These are phyloP conservation scores for Osmozyma mogii DNA, from an alignment of 805 yeast genomes.

Conservation along the genomic window DNA sequence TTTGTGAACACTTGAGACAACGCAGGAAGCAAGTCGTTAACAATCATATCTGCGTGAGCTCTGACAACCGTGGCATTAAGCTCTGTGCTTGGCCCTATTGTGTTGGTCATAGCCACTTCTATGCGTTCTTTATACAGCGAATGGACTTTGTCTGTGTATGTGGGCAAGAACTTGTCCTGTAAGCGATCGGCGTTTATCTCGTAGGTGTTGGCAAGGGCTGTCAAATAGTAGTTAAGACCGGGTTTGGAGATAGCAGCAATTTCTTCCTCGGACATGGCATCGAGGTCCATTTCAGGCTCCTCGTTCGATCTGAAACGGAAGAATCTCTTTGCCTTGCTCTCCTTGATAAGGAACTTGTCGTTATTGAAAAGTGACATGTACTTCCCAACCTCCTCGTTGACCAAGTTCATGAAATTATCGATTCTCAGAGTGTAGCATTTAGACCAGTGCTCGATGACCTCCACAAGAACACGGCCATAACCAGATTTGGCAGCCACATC, in stretches of 20 bases:
- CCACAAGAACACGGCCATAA: slow-evolving; percentile 69
- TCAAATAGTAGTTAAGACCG: slow-evolving; percentile 72
- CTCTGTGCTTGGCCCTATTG: slow-evolving; percentile 60
- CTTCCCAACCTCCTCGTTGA: slow-evolving; percentile 37
- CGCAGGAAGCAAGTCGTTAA: slow-evolving; percentile 63
- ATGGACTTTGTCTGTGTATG: slow-evolving; percentile 53
- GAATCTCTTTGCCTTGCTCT: slow-evolving; percentile 34
- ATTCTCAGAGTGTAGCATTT: slow-evolving; percentile 54
- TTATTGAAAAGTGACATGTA: slow-evolving; percentile 36
- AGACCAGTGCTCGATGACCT: slow-evolving; percentile 69
- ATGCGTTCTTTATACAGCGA: slow-evolving; percentile 29
- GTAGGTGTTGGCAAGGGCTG: slow-evolving; percentile 82
- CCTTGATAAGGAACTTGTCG: slow-evolving; percentile 32
- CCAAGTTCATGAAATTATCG: slow-evolving; percentile 47
- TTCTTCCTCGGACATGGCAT: slow-evolving; percentile 33
- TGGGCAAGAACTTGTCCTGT: slow-evolving; percentile 57
- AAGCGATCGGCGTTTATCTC: slow-evolving; percentile 65
- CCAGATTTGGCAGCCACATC: slow-evolving; percentile 83
- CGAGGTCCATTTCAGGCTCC: slow-evolving; percentile 20
- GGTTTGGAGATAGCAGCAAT: slow-evolving; percentile 37
- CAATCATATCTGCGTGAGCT: slow-evolving; percentile 56
- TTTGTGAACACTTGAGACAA: slow-evolving; percentile 57
- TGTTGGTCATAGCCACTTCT: slow-evolving; percentile 29
- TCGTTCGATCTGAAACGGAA: slow-evolving; percentile 14
- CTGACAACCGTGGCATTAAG: slow-evolving; percentile 73